Base-by-base conservation (phyloP, 192 early-diverging fungal species). In the Neocallimastix lanati region DNA sequence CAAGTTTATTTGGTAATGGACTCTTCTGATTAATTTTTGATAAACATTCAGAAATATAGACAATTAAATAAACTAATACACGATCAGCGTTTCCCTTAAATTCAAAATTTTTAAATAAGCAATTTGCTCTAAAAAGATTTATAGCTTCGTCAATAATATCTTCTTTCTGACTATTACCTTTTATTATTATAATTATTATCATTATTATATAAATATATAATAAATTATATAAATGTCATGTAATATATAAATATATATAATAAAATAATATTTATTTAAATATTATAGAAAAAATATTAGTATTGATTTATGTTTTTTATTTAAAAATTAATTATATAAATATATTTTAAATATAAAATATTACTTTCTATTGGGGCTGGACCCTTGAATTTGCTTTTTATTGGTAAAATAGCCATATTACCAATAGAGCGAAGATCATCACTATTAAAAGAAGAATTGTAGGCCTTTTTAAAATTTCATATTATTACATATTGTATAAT, bases 51-150 rank as follows among this genome's bases (percentile, higher is more conserved):
- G 95, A 94, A 79, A 97, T 96, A 81, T 93, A 96, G 29, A 99
- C 88, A 40, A 95, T 93, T 13, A 96, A 82, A 86, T 99, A 99
- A 81, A 99, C 96, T 28, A 99, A 87, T 29, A 97, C 90, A 58
- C 96, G 90, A 88, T 99, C 98, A 78, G 88, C 93, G 76, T 84
- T 83, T 36, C 96, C 98, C 83, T 98, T 95, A 84, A 99, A 95
- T 82, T 99, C 96, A 91, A 99, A 99, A 90, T 99, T 99, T 79
- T 95, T 91, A 90, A 98, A 99, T 77, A 98, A 88, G 83, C 93
- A 93, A 85, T 99, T 99, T 79, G 96, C 95, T 29, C 96, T 91
- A 89, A 96, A 99, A 78, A 98, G 84, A 81, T 90, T 92, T 76
- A 99, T 82, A 36, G 98, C 93, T 83, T 99, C 98, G 82, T 98